Percentiles rank a stretch among this genome's conserved stretches.
These are phyloP conservation scores for Brettanomyces custersianus DNA, from an alignment of 805 yeast genomes.

Conservation along the genomic window DNA sequence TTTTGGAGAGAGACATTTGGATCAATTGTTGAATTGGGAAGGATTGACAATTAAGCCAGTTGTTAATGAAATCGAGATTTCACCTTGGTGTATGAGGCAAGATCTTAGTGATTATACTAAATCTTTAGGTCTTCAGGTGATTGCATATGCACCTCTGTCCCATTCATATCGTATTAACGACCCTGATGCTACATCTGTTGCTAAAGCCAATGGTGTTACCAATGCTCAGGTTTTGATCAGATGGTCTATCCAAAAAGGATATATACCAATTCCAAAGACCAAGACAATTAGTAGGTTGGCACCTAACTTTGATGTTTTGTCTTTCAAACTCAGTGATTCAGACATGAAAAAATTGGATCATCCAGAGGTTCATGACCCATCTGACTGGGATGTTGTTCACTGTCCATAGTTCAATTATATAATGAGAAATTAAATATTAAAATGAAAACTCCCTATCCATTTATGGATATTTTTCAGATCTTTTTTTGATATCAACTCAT, in stretches of 20 bases:
- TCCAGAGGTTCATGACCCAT: constrained; percentile 56
- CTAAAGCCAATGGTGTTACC: constrained; percentile 38
- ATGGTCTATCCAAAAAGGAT: constrained; percentile 70
- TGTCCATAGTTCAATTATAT: too few relatives aligned
- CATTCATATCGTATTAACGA: constrained; percentile 52
- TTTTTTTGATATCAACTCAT: too few relatives aligned
- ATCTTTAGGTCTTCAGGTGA: constrained; percentile 46
- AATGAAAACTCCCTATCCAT: too few relatives aligned
- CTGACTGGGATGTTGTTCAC: constrained; percentile 70
- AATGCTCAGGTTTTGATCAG: constrained; percentile 58
- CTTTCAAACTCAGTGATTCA: constrained; percentile 34
- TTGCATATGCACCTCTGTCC: constrained; percentile 72
- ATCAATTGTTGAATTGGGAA: constrained; percentile 52
- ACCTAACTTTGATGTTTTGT: constrained; percentile 46
- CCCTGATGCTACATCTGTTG: constrained; percentile 40
- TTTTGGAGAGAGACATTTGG: constrained; percentile 50
- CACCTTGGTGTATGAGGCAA: constrained; percentile 71
- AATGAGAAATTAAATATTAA: too few relatives aligned
- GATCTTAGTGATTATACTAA: constrained; percentile 56
- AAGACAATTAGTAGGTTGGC: constrained; percentile 41
- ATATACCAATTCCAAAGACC: constrained; percentile 65
- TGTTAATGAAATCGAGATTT: constrained; percentile 74
- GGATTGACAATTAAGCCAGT: constrained; percentile 51
- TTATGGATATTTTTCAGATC: too few relatives aligned
- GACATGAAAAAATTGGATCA: constrained; percentile 35